phyloP scores from a whole-genome alignment of 768 basidiomycete genomes.

The Porphyrellus cyaneotinctus region DNA sequence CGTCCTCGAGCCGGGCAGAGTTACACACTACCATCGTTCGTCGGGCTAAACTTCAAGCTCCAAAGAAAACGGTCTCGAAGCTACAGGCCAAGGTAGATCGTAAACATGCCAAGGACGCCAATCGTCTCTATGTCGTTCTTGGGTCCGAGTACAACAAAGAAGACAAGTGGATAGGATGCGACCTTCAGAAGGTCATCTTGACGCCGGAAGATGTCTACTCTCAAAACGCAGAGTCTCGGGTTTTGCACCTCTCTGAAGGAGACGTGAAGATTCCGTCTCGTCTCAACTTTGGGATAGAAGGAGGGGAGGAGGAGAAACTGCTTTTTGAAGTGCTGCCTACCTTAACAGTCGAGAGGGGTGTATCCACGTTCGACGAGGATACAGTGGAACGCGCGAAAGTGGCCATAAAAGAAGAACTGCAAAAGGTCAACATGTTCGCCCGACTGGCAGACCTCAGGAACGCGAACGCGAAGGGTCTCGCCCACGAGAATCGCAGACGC shows the following conservation, averaged over 20 bases:
- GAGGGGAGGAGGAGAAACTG: slow-evolving; percentile 46
- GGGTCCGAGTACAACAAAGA: slow-evolving; percentile 67
- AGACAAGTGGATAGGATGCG: slow-evolving; percentile 60
- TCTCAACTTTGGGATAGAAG: slow-evolving; percentile 63
- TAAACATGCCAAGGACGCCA: slow-evolving; percentile 34
- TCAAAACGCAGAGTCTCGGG: slow-evolving; percentile 18
- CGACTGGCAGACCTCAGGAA: slow-evolving; percentile 80
- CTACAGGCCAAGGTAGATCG: slow-evolving; percentile 43
- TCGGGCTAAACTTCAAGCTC: slow-evolving; percentile 35
- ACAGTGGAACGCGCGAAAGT: slow-evolving; percentile 20
- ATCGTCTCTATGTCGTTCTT: slow-evolving; percentile 64
- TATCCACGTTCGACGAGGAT: slow-evolving; percentile 17
- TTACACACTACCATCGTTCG: slow-evolving; percentile 49
- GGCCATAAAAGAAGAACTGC: slow-evolving; percentile 34
- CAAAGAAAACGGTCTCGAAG: slow-evolving; percentile 42
- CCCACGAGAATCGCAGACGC: slow-evolving; percentile 79
- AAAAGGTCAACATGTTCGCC: slow-evolving; percentile 56
- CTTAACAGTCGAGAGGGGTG: slow-evolving; percentile 38
- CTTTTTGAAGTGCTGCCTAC: slow-evolving; percentile 67
- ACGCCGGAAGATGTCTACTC: slow-evolving; percentile 45
- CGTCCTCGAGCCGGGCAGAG: slow-evolving; percentile 38
- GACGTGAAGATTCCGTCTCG: slow-evolving; percentile 47
- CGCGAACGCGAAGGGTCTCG: slow-evolving; percentile 81
- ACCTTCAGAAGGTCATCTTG: slow-evolving; percentile 62
- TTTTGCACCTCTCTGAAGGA: slow-evolving; percentile 33